A percentile compares a stretch with the other conserved stretches of the same genome.
These are phyloP conservation scores for Ceratocystis ficicola DNA, from an alignment of 2,329 filamentous ascomycete species.

Conservation along the genomic window DNA sequence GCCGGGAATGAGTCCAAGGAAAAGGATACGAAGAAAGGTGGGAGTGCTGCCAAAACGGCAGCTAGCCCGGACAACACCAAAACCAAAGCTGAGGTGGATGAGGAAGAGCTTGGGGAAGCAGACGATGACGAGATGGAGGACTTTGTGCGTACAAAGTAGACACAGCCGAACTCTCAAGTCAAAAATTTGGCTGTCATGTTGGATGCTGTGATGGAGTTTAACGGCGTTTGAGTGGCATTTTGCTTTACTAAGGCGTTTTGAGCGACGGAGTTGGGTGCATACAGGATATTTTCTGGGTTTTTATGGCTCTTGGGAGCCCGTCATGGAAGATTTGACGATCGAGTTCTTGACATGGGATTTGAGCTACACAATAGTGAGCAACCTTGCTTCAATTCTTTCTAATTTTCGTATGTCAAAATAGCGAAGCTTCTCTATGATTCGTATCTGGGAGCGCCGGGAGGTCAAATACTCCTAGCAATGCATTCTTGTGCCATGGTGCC, in stretches of 20 bases:
- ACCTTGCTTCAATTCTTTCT: no score
- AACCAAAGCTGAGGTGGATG: conserved; percentile 28
- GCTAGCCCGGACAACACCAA: conserved; percentile 4
- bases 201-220: background rate
- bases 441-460: no score
- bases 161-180: background rate
- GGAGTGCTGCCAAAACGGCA: conserved; percentile 24
- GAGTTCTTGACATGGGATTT: no score
- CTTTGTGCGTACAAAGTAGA: conserved; percentile 31
- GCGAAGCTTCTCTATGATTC: no score
- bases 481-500: background rate
- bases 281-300: background rate
- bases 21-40: conserved; percentile 26
- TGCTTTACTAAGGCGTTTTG: background rate
- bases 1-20: conserved; percentile 36
- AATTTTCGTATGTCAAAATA: background rate
- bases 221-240: background rate
- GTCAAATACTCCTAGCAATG: background rate
- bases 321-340: no score
- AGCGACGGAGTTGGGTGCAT: conserved; percentile 12
- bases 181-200: background rate
- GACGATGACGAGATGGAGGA: conserved; percentile 40
- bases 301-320: background rate
- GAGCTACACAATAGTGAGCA: no score
- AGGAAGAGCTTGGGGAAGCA: conserved; percentile 42